Percentiles rank a stretch among this genome's conserved stretches.
Evolutionary conservation across 176 grass and related monocot species (phyloP).

Genomic region (Guadua angustifolia): DNA sequence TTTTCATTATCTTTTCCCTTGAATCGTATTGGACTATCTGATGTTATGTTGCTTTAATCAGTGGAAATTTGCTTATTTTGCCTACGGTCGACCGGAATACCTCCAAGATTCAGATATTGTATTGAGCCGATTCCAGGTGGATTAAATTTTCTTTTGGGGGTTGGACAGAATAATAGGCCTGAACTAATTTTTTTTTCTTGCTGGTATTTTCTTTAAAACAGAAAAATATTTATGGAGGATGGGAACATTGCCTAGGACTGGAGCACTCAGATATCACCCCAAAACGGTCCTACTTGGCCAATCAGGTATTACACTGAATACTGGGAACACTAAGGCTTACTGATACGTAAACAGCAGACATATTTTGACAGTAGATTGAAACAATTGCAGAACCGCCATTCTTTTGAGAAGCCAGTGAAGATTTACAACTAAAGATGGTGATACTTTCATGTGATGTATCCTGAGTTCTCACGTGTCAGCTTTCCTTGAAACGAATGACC

Average conservation of each 20-base stretch:
- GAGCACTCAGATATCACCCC: conserved; percentile 64
- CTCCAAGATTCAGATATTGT: conserved; percentile 73
- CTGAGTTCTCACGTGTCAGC: neutral
- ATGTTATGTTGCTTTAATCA: conserved; percentile 46
- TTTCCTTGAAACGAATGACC: conserved; percentile 13
- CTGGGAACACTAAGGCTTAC: neutral
- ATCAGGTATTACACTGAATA: conserved; percentile 57
- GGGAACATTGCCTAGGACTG: conserved; percentile 74
- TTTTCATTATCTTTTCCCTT: neutral
- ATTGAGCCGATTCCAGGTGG: conserved; percentile 65
- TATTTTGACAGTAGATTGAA: conserved; percentile 19
- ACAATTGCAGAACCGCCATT: conserved; percentile 66
- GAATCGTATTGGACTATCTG: conserved; percentile 34
- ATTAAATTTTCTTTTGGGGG: neutral
- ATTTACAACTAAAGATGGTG: conserved; percentile 64
- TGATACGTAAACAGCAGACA: neutral
- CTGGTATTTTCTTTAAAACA: conserved; percentile 29
- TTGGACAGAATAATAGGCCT: neutral
- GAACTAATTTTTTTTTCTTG: conserved; percentile 12
- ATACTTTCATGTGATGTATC: conserved; percentile 16
- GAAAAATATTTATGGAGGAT: conserved; percentile 67
- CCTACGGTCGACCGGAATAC: conserved; percentile 57
- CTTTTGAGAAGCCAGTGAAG: conserved; percentile 78
- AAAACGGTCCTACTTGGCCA: conserved; percentile 55
- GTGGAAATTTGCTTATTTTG: conserved; percentile 77